Evolutionary conservation across 1,284 basidiomycete genomes (phyloP).

Genomic region (Cronartium quercuum): DNA sequence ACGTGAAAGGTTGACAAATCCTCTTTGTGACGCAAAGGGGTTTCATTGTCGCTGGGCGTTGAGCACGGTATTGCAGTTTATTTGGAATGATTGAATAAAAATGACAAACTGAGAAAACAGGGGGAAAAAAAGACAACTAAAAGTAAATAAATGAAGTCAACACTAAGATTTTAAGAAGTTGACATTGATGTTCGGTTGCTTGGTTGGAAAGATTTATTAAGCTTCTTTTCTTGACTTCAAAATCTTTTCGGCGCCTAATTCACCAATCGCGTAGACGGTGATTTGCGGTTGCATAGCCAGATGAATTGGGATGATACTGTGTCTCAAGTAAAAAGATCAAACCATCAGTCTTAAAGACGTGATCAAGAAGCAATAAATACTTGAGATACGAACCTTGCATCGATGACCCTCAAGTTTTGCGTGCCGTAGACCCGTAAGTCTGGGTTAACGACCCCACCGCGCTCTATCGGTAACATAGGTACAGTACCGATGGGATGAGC

Average conservation of each 20-base stretch:
- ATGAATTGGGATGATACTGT: not conserved
- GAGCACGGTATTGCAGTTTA: too few species aligned
- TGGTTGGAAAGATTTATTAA: too few species aligned
- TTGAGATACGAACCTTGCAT: conserved; percentile 41
- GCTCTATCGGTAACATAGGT: conserved; percentile 52
- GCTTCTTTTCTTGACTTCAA: too few species aligned
- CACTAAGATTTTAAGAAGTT: too few species aligned
- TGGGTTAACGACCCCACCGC: conserved; percentile 52
- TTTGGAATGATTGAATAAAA: too few species aligned
- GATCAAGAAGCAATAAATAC: not conserved
- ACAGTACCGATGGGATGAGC: conserved; percentile 50
- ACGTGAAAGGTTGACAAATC: too few species aligned
- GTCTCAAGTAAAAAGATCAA: not conserved
- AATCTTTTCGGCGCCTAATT: not conserved
- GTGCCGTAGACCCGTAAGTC: conserved; percentile 68
- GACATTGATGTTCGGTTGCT: too few species aligned
- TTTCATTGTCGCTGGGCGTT: too few species aligned
- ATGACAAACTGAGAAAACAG: too few species aligned
- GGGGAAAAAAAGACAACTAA: too few species aligned
- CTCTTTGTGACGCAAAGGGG: too few species aligned
- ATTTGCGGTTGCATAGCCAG: not conserved
- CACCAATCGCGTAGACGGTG: not conserved
- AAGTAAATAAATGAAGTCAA: too few species aligned
- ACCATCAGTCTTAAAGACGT: not conserved
- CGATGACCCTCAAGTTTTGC: conserved; percentile 57